Conservation (phyloP, 352 stramenopile genomes). For the Pythium dissotocum region DNA sequence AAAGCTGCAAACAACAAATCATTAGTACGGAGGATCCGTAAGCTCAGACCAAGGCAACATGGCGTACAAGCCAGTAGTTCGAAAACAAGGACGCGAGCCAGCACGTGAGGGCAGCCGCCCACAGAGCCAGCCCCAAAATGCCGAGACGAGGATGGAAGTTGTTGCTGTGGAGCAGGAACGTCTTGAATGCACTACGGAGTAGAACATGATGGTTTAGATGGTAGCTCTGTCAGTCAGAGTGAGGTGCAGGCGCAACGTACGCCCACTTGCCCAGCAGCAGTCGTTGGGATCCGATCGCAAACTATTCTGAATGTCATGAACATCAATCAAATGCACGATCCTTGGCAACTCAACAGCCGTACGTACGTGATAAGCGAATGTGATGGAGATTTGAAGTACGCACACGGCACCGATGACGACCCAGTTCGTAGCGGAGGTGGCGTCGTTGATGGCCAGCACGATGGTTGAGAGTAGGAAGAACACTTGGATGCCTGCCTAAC, state of each 20-base stretch:
- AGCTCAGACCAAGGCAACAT: background rate
- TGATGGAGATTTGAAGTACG: slow-evolving; percentile 35
- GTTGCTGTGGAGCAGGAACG: slow-evolving; percentile 36
- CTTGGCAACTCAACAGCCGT: too few relatives aligned
- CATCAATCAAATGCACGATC: background rate
- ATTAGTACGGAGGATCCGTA: background rate
- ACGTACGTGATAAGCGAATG: slow-evolving; percentile 39
- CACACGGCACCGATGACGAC: slow-evolving; percentile 31
- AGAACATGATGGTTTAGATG: background rate
- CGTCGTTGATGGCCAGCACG: slow-evolving; percentile 35
- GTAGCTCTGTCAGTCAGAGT: background rate
- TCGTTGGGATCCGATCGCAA: slow-evolving; percentile 31
- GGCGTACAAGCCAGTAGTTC: slow-evolving; percentile 40
- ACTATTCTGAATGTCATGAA: slow-evolving; percentile 7
- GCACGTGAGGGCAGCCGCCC: slow-evolving; percentile 33
- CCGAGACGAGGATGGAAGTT: slow-evolving; percentile 41
- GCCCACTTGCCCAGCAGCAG: slow-evolving; percentile 23
- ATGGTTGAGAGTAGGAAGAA: slow-evolving; percentile 37
- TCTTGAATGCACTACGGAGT: slow-evolving; percentile 25
- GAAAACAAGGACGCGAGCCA: slow-evolving; percentile 35
- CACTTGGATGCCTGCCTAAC: slow-evolving; percentile 38
- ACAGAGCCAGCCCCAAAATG: slow-evolving; percentile 30
- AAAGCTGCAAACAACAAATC: slow-evolving; percentile 23
- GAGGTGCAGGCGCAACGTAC: slow-evolving; percentile 14
- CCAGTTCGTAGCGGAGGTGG: slow-evolving; percentile 43